phyloP scores from a whole-genome alignment of 306 rosid genomes.

The Dryas drummondii region DNA sequence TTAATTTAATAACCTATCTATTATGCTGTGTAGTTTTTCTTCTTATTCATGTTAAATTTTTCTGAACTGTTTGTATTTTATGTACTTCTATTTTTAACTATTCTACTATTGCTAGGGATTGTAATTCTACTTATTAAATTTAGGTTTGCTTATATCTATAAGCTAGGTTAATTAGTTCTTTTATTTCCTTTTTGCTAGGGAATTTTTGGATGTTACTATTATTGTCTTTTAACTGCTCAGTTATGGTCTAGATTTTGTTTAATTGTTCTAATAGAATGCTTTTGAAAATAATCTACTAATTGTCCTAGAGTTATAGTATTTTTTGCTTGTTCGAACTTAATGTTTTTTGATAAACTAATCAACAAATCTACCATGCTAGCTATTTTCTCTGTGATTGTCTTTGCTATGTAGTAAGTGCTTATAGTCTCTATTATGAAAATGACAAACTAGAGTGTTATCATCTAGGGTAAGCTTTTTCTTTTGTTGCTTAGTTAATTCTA shows the following conservation, averaged over 20 bases:
- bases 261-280: background rate
- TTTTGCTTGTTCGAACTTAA: no score
- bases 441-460: no score
- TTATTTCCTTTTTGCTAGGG: background rate
- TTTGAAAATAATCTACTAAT: background rate
- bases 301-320: background rate
- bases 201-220: background rate
- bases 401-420: no score
- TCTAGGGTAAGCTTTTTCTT: no score
- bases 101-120: background rate
- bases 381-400: no score
- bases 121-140: background rate
- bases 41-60: background rate
- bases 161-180: background rate
- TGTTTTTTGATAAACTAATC: no score
- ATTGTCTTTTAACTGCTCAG: background rate
- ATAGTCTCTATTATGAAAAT: no score
- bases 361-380: no score
- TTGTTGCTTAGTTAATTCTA: no score
- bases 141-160: background rate
- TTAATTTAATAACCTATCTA: background rate
- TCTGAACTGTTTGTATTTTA: background rate
- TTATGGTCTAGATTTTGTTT: background rate
- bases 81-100: background rate
- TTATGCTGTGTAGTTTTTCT: background rate